phyloP scores from a whole-genome alignment of 2,329 filamentous ascomycete species.

The Penicillium griseofulvum region DNA sequence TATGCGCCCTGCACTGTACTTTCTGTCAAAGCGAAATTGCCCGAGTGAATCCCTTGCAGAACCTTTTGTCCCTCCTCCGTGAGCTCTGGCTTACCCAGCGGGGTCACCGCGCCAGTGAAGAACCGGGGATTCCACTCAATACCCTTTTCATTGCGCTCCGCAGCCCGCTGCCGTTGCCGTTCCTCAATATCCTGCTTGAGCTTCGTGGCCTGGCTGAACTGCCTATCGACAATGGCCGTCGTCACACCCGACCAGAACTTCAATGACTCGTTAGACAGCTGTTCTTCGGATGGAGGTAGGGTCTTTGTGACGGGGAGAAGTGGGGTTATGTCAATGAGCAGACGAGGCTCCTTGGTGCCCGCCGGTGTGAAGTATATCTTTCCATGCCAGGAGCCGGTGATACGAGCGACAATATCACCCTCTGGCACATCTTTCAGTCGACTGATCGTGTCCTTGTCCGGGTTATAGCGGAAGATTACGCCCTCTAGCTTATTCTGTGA shows the following conservation, averaged over 20 bases:
- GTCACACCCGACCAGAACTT: constrained; percentile 87
- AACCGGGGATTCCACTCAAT: constrained; percentile 82
- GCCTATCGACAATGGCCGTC: constrained; percentile 75
- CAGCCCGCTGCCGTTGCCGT: constrained; percentile 77
- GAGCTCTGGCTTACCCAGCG: constrained; percentile 60
- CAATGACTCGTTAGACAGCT: constrained; percentile 86
- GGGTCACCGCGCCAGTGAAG: constrained; percentile 66
- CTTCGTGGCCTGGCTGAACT: constrained; percentile 78
- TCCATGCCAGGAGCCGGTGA: constrained; percentile 83
- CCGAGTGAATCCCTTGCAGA: constrained; percentile 56
- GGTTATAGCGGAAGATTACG: constrained; percentile 85
- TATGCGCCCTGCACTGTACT: constrained; percentile 36
- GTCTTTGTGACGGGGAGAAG: constrained; percentile 76
- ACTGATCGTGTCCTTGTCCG: constrained; percentile 75
- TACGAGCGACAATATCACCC: constrained; percentile 74
- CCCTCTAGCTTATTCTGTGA: constrained; percentile 90
- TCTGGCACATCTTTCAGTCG: constrained; percentile 84
- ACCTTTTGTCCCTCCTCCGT: constrained; percentile 60
- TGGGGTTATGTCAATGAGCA: constrained; percentile 85
- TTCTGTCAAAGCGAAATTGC: constrained; percentile 50
- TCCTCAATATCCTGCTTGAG: constrained; percentile 93
- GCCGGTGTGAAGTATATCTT: constrained; percentile 60
- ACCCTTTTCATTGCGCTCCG: constrained; percentile 69
- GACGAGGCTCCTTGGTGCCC: constrained; percentile 53
- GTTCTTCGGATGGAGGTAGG: constrained; percentile 71